phyloP scores from a whole-genome alignment of 108 stramenopile species.

The Parmales sp. region DNA sequence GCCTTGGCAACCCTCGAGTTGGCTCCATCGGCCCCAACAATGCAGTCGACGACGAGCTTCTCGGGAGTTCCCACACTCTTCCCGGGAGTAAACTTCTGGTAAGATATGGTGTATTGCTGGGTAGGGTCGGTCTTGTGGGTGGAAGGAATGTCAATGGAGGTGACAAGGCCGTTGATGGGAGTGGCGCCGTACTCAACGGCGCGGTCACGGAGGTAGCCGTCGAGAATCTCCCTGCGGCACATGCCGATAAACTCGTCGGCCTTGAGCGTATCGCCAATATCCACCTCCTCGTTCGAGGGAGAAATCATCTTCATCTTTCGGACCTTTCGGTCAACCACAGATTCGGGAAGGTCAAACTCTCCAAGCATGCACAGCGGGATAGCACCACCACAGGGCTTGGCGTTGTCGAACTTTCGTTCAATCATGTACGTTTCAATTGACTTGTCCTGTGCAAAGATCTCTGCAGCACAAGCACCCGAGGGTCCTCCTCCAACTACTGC shows the following conservation, averaged over 20 bases:
- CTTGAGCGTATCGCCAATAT: constrained; percentile 89
- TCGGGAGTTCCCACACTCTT: constrained; percentile 59
- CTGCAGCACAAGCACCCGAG: constrained; percentile 92
- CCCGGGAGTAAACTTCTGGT: constrained; percentile 60
- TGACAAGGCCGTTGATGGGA: constrained; percentile 86
- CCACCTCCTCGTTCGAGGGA: constrained; percentile 88
- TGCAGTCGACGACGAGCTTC: constrained; percentile 75
- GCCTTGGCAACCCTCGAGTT: constrained; percentile 97
- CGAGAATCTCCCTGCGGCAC: constrained; percentile 94
- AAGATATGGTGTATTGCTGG: constrained; percentile 73
- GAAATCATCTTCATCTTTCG: constrained; percentile 96
- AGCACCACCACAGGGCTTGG: constrained; percentile 97
- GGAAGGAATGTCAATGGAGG: constrained; percentile 75
- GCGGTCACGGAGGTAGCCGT: constrained; percentile 89
- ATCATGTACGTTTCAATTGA: constrained; percentile 83
- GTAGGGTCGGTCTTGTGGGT: constrained; percentile 52
- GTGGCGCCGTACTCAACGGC: constrained; percentile 87
- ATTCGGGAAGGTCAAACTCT: constrained; percentile 89
- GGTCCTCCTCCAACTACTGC: constrained; percentile 95
- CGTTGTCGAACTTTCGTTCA: constrained; percentile 98
- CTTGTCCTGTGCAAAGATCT: constrained; percentile 88
- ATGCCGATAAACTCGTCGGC: constrained; percentile 97
- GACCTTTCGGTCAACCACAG: constrained; percentile 93
- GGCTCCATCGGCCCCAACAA: constrained; percentile 93
- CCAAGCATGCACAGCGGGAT: constrained; percentile 98